Evolutionary conservation across 768 basidiomycete species (phyloP).

Genomic region (Mycena capillaripes): DNA sequence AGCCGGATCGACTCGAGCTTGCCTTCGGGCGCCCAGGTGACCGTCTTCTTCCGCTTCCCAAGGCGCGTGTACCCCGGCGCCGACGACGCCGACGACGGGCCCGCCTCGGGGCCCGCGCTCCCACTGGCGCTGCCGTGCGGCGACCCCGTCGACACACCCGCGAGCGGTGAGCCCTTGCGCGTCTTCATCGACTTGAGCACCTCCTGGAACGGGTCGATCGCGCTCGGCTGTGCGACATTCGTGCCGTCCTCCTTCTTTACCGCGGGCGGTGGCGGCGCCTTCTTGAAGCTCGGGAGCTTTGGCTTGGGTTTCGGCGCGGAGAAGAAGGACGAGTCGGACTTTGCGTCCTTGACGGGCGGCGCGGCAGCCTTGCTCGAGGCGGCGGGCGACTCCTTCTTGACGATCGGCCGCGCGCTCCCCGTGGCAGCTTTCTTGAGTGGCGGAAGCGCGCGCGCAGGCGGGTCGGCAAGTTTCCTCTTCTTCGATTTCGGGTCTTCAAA

Average conservation of each 20-base stretch:
- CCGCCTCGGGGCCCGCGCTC: constrained; percentile 38
- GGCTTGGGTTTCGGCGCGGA: constrained; percentile 89
- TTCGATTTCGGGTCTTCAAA: constrained; percentile 69
- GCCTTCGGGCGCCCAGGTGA: constrained; percentile 83
- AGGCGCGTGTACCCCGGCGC: constrained; percentile 51
- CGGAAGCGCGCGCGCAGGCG: constrained; percentile 62
- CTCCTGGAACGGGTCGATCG: constrained; percentile 87
- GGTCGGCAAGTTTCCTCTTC: constrained; percentile 81
- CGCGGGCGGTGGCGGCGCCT: constrained; percentile 63
- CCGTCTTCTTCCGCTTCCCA: constrained; percentile 81
- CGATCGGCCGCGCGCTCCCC: constrained; percentile 55
- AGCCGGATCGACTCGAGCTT: constrained; percentile 81
- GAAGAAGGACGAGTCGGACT: constrained; percentile 91
- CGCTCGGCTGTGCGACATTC: constrained; percentile 82
- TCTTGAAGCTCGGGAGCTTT: constrained; percentile 89
- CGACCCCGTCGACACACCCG: constrained; percentile 65
- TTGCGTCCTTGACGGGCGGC: constrained; percentile 75
- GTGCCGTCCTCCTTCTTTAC: constrained; percentile 66
- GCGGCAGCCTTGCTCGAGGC: constrained; percentile 34
- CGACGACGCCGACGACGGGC: constrained; percentile 54
- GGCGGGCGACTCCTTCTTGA: constrained; percentile 72
- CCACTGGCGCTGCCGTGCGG: constrained; percentile 33
- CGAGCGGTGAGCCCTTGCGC: constrained; percentile 68
- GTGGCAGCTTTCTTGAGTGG: constrained; percentile 79
- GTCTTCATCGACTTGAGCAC: constrained; percentile 82